Evolutionary conservation across 768 basidiomycete species (phyloP).

Genomic region (Amanita thiersii): DNA sequence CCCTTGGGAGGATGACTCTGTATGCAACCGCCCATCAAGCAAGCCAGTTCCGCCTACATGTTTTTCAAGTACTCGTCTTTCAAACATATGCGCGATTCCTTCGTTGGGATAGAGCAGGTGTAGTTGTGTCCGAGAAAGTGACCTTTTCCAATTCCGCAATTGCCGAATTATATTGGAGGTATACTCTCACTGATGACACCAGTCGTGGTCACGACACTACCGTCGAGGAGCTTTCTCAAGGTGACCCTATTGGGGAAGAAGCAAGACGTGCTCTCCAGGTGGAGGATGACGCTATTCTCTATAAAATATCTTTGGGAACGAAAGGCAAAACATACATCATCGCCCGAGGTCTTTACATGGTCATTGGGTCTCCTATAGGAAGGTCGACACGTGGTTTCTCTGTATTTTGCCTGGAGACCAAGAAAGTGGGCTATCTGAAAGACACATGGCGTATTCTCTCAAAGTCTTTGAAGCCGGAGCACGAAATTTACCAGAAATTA

Average conservation of each 20-base stretch:
- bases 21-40: slow-evolving; percentile 13
- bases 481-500: slow-evolving; percentile 2
- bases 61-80: slow-evolving; percentile 11
- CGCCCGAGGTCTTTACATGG: background rate
- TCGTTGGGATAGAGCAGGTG: slow-evolving; percentile 11
- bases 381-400: slow-evolving; percentile 7
- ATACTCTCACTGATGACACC: slow-evolving; percentile 1
- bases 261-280: background rate
- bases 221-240: background rate
- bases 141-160: background rate
- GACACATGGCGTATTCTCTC: slow-evolving; percentile 9
- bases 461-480: background rate
- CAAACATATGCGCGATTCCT: slow-evolving; percentile 6
- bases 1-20: slow-evolving; percentile 13
- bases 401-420: background rate
- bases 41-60: slow-evolving; percentile 13
- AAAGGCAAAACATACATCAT: background rate
- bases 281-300: background rate
- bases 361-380: slow-evolving; percentile 4
- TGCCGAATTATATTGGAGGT: slow-evolving; percentile 10
- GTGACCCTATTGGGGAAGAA: background rate
- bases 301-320: background rate
- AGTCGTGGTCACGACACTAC: slow-evolving; percentile 8
- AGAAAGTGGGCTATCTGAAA: slow-evolving; percentile 8
- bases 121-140: slow-evolving; percentile 9